These are phyloP conservation scores for Russula virescens DNA, from an alignment of 768 basidiomycete species.

Conservation along the genomic window DNA sequence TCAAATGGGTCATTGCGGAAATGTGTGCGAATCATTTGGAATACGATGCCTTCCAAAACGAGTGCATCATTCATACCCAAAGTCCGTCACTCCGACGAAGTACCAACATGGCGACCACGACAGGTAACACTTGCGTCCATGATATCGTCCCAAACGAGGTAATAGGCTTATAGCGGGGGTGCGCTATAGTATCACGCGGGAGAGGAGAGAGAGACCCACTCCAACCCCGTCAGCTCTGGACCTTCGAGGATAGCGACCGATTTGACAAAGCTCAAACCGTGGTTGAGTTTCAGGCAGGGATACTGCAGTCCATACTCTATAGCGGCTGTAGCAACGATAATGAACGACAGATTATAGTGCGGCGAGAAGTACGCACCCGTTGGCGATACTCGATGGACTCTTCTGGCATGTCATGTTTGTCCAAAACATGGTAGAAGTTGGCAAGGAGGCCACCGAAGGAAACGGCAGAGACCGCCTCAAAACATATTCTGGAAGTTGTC, in stretches of 20 bases:
- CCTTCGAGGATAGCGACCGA: conserved; percentile 85
- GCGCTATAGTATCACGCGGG: neutral
- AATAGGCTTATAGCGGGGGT: conserved; percentile 87
- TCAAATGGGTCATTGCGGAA: conserved; percentile 80
- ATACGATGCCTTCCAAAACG: conserved; percentile 94
- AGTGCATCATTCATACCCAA: conserved; percentile 94
- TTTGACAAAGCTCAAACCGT: conserved; percentile 92
- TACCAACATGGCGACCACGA: conserved; percentile 97
- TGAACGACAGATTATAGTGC: neutral
- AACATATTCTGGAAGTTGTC: conserved; percentile 44
- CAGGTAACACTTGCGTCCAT: conserved; percentile 97
- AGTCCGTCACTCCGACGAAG: conserved; percentile 58
- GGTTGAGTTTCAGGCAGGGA: conserved; percentile 96
- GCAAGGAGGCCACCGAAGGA: conserved; percentile 75
- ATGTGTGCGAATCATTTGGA: conserved; percentile 80
- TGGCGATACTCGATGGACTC: conserved; percentile 85
- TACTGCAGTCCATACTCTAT: conserved; percentile 87
- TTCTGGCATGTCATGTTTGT: conserved; percentile 68
- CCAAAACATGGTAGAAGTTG: too few species aligned
- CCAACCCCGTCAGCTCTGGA: conserved; percentile 60
- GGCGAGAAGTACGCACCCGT: conserved; percentile 44
- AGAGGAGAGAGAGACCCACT: conserved; percentile 57
- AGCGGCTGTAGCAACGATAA: neutral
- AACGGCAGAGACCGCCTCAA: conserved; percentile 63
- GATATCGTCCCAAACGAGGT: conserved; percentile 95